Conservation (phyloP, 768 basidiomycete species). For the Macrolepiota fuliginosa region DNA sequence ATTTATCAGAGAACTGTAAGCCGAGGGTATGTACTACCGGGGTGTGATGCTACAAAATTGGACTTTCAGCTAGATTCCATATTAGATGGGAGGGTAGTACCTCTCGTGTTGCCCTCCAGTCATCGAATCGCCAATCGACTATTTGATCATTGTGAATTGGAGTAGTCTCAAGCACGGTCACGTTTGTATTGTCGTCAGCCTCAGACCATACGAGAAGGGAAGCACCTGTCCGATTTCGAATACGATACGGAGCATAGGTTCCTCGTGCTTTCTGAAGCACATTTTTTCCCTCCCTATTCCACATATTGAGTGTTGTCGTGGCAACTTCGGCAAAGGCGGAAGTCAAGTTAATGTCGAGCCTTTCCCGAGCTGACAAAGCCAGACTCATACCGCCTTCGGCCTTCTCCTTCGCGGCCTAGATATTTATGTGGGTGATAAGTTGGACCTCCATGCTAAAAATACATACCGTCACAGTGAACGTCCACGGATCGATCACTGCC, state of each 20-base stretch:
- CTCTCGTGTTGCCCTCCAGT: slow-evolving; percentile 93
- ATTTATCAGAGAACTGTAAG: slow-evolving; percentile 77
- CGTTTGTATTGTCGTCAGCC: slow-evolving; percentile 47
- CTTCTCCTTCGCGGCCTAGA: slow-evolving; percentile 53
- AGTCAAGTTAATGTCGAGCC: slow-evolving; percentile 89
- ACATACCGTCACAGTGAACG: slow-evolving; percentile 68
- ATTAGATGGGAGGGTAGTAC: slow-evolving; percentile 35
- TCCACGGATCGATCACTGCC: slow-evolving; percentile 94
- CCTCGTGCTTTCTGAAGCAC: slow-evolving; percentile 79
- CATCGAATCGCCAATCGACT: slow-evolving; percentile 96
- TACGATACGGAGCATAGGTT: slow-evolving; percentile 89
- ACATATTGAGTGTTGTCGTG: slow-evolving; percentile 67
- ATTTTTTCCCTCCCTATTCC: slow-evolving; percentile 71
- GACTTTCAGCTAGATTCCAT: not conserved
- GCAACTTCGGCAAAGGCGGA: slow-evolving; percentile 87
- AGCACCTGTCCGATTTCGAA: slow-evolving; percentile 90
- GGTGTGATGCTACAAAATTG: slow-evolving; percentile 44
- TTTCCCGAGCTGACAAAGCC: slow-evolving; percentile 69
- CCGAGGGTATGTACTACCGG: slow-evolving; percentile 82
- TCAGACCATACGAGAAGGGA: slow-evolving; percentile 86
- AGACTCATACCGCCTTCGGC: slow-evolving; percentile 52
- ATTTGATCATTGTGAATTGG: slow-evolving; percentile 72
- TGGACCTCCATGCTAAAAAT: not conserved
- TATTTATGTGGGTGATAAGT: not conserved
- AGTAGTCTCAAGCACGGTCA: slow-evolving; percentile 48